Percentiles rank a stretch among this genome's conserved stretches.
phyloP scores from a whole-genome alignment of 768 basidiomycete genomes.

The Naematelia aurantialba region DNA sequence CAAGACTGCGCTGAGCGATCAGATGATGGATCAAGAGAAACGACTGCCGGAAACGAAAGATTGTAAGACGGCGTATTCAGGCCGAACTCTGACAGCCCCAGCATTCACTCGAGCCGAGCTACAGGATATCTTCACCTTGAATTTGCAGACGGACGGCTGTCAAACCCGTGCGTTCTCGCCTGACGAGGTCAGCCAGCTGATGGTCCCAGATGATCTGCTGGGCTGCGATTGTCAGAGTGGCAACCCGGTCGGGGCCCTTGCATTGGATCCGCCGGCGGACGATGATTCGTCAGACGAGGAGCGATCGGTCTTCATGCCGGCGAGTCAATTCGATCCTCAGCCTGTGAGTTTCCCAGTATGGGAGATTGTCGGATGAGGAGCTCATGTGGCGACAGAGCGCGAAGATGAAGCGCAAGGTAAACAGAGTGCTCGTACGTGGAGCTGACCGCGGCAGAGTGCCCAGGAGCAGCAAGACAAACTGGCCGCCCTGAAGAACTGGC shows the following conservation, averaged over 20 bases:
- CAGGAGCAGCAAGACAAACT: slow-evolving; percentile 46
- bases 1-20: slow-evolving; percentile 83
- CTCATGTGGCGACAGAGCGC: slow-evolving; percentile 25
- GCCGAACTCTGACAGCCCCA: slow-evolving; percentile 5
- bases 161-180: slow-evolving; percentile 61
- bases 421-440: slow-evolving; percentile 3
- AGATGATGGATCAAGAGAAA: slow-evolving; percentile 52
- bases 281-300: slow-evolving; percentile 22
- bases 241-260: slow-evolving; percentile 46
- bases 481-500: slow-evolving; percentile 47
- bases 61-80: slow-evolving; percentile 54
- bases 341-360: slow-evolving; percentile 43
- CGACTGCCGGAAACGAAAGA: slow-evolving; percentile 72
- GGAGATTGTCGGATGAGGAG: not conserved
- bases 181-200: slow-evolving; percentile 8
- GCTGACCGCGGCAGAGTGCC: slow-evolving; percentile 24
- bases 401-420: slow-evolving; percentile 40
- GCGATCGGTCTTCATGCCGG: slow-evolving; percentile 36
- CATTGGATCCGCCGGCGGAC: slow-evolving; percentile 7
- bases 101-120: slow-evolving; percentile 58
- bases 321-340: slow-evolving; percentile 41
- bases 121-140: slow-evolving; percentile 85
- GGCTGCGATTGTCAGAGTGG: slow-evolving; percentile 60
- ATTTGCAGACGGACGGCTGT: slow-evolving; percentile 66
- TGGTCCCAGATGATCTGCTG: slow-evolving; percentile 66